Percentiles rank a stretch among this genome's conserved stretches.
Conservation (phyloP, 2,329 filamentous ascomycete genomes). For the Dothideomycetidae sp. region DNA sequence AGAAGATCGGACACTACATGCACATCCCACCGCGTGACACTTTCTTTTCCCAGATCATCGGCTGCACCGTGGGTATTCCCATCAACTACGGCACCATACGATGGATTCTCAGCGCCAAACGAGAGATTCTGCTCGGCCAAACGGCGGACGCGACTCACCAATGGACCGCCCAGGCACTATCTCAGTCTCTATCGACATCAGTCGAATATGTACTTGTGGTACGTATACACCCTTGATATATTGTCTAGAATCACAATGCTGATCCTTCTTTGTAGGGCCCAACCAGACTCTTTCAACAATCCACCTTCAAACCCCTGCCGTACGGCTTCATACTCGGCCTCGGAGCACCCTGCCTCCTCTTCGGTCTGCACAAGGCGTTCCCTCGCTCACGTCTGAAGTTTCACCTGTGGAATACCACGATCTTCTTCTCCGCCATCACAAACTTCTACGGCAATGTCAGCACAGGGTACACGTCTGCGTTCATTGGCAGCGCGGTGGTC, state of each 20-base stretch:
- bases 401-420: constrained; percentile 47
- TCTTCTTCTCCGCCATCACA: constrained; percentile 43
- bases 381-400: constrained; percentile 40
- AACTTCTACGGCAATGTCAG: constrained; percentile 48
- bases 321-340: constrained; percentile 42
- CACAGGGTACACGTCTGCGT: constrained; percentile 40
- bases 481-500: constrained; percentile 46
- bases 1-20: constrained; percentile 52
- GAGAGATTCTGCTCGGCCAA: constrained; percentile 39
- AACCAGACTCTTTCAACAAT: constrained; percentile 34
- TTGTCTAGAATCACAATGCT: too few relatives aligned
- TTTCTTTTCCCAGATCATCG: constrained; percentile 49
- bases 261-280: constrained; percentile 33
- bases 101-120: constrained; percentile 45
- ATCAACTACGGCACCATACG: constrained; percentile 48
- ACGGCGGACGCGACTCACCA: constrained; percentile 42
- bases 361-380: constrained; percentile 38
- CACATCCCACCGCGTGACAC: constrained; percentile 44
- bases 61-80: constrained; percentile 43
- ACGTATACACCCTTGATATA: neutral
- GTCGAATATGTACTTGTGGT: constrained; percentile 46
- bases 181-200: constrained; percentile 38
- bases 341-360: constrained; percentile 33
- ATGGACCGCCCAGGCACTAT: constrained; percentile 45
- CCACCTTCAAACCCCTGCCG: constrained; percentile 36